These are phyloP conservation scores for Trichosporon sp. DNA, from an alignment of 1,284 basidiomycete genomes.

Conservation along the genomic window DNA sequence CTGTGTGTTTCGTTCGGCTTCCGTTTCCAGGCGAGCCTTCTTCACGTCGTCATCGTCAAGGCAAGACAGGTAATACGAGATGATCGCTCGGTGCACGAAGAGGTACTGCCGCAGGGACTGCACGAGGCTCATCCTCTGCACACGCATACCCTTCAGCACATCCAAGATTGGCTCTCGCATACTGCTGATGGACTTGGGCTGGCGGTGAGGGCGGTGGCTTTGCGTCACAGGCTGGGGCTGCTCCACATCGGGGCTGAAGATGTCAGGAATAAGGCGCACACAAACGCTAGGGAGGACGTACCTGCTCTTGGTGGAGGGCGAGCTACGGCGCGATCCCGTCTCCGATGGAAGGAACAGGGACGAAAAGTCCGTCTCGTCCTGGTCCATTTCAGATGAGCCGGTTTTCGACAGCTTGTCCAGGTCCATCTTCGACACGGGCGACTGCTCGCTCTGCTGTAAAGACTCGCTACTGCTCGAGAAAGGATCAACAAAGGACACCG, in stretches of 20 bases:
- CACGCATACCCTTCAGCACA: constrained; percentile 79
- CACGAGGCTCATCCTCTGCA: constrained; percentile 86
- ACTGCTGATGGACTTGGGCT: constrained; percentile 57
- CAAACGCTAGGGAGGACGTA: background rate
- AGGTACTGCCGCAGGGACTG: constrained; percentile 85
- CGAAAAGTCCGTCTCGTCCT: background rate
- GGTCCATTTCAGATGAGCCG: background rate
- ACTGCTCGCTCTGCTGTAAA: background rate
- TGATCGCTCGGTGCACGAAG: constrained; percentile 78
- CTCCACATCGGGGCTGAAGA: background rate
- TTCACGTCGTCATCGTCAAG: constrained; percentile 59
- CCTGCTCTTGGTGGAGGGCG: background rate
- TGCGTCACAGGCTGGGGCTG: constrained; percentile 21
- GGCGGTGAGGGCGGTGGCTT: constrained; percentile 47
- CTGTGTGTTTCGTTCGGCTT: background rate
- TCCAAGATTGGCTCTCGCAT: constrained; percentile 69
- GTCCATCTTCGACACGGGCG: background rate
- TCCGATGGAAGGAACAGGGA: background rate
- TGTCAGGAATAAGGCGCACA: background rate
- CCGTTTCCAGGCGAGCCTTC: background rate
- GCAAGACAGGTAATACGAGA: constrained; percentile 72
- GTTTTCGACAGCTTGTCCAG: background rate
- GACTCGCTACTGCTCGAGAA: background rate
- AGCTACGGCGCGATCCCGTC: background rate
- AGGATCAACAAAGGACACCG: background rate